Evolutionary conservation across 1,139 yeast genomes (phyloP).

Genomic region (Scheffersomyces lignicola): DNA sequence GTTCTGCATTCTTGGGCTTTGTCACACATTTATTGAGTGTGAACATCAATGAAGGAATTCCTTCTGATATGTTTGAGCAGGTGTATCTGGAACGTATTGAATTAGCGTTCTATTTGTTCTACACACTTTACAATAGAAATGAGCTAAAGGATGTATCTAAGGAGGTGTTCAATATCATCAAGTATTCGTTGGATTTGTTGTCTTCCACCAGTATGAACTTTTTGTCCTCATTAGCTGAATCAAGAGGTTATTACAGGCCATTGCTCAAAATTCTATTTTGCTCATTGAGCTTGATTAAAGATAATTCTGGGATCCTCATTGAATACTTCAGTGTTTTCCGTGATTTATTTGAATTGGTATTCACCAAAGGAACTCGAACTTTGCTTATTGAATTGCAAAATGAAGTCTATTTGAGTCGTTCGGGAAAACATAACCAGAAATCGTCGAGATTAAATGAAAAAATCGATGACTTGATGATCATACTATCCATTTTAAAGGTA

Average conservation of each 20-base stretch:
- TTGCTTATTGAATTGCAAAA: conserved; percentile 59
- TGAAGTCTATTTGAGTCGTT: conserved; percentile 44
- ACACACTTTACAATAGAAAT: conserved; percentile 38
- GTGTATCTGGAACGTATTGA: conserved; percentile 66
- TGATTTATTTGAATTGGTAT: conserved; percentile 57
- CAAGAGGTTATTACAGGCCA: conserved; percentile 54
- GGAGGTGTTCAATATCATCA: conserved; percentile 38
- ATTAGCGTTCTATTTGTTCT: conserved; percentile 64
- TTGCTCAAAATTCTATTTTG: conserved; percentile 58
- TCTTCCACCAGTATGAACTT: conserved; percentile 49
- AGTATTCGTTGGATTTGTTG: conserved; percentile 42
- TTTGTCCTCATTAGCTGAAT: conserved; percentile 36
- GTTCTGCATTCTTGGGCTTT: conserved; percentile 39
- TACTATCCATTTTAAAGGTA: conserved; percentile 62
- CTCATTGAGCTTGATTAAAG: conserved; percentile 43
- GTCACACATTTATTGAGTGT: conserved; percentile 51
- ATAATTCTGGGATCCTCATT: conserved; percentile 42
- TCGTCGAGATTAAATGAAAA: conserved; percentile 36
- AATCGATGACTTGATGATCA: conserved; percentile 64
- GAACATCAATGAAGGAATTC: conserved; percentile 54
- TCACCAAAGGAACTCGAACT: conserved; percentile 57
- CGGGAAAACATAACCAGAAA: conserved; percentile 29
- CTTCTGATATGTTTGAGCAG: conserved; percentile 47
- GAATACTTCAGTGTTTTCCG: conserved; percentile 52
- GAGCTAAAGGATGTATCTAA: conserved; percentile 11